Conservation (phyloP, 345 rosid genomes). For the Zanthoxylum bungeanum region DNA sequence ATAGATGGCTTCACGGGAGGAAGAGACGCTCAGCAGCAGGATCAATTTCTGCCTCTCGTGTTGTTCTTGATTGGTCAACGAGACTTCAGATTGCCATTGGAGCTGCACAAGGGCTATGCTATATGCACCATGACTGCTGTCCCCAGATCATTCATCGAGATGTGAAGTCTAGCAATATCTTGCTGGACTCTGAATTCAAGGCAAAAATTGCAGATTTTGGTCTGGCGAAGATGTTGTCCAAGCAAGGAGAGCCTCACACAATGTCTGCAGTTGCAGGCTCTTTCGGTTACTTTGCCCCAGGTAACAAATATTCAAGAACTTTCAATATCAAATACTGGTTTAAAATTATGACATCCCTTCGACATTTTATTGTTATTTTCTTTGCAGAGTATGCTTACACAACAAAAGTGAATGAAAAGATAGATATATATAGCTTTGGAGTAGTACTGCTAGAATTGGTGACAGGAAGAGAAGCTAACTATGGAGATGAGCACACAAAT, state of each 20-base stretch:
- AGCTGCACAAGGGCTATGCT: slow-evolving; percentile 81
- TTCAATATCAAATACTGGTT: not conserved
- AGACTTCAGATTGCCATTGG: slow-evolving; percentile 79
- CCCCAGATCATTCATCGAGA: slow-evolving; percentile 84
- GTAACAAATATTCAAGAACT: slow-evolving; percentile 31
- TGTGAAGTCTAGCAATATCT: slow-evolving; percentile 82
- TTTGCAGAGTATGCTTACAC: slow-evolving; percentile 73
- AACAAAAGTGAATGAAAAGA: slow-evolving; percentile 71
- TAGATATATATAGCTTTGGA: slow-evolving; percentile 88
- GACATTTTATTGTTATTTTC: slow-evolving; percentile 3
- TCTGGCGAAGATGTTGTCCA: slow-evolving; percentile 66
- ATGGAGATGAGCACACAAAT: slow-evolving; percentile 58
- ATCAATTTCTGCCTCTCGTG: slow-evolving; percentile 17
- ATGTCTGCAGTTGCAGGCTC: slow-evolving; percentile 94
- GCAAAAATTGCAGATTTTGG: slow-evolving; percentile 93
- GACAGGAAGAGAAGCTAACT: slow-evolving; percentile 68
- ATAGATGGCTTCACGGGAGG: slow-evolving; percentile 77
- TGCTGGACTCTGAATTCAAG: slow-evolving; percentile 69
- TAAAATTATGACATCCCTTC: not conserved
- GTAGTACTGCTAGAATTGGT: slow-evolving; percentile 85
- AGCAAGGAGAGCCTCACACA: slow-evolving; percentile 59
- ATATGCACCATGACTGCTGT: slow-evolving; percentile 84
- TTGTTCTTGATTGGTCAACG: slow-evolving; percentile 53
- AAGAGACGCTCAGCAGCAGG: slow-evolving; percentile 25
- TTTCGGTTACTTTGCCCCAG: slow-evolving; percentile 87